A percentile compares a stretch with the other conserved stretches of the same genome.
Evolutionary conservation across 139 green algal species (phyloP).

Genomic region (Volvox reticuliferus): DNA sequence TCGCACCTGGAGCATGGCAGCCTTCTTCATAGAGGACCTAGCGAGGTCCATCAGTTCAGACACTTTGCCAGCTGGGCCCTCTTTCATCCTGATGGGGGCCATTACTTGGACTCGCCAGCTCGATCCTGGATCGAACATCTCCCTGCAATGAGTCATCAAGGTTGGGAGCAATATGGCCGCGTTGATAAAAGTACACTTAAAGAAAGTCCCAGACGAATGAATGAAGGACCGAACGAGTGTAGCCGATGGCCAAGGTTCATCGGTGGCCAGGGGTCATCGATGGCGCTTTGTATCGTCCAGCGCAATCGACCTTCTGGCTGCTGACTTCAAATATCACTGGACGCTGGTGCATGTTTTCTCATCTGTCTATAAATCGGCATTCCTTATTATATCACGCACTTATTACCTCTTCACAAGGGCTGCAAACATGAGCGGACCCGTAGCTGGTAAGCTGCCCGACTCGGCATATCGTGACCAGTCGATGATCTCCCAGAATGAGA

Average conservation of each 20-base stretch:
- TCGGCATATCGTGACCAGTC: not conserved
- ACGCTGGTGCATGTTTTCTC: not conserved
- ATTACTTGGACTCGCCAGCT: conserved; percentile 18
- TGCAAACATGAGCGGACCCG: not conserved
- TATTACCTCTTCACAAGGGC: not conserved
- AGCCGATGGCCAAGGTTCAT: not conserved
- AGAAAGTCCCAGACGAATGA: too few species aligned
- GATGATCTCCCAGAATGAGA: not conserved
- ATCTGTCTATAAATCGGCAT: not conserved
- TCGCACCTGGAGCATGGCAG: not conserved
- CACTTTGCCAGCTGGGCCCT: not conserved
- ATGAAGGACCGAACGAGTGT: too few species aligned
- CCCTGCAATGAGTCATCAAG: not conserved
- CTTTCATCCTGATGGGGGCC: not conserved
- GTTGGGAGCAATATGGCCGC: not conserved
- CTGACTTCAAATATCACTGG: too few species aligned
- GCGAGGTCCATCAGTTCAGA: not conserved
- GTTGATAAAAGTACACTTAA: not conserved
- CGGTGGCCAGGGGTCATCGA: not conserved
- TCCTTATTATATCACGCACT: too few species aligned
- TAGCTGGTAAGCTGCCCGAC: not conserved
- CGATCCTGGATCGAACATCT: not conserved
- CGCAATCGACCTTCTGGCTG: too few species aligned
- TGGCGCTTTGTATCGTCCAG: too few species aligned
- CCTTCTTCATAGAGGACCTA: not conserved